A percentile compares a stretch with the other conserved stretches of the same genome.
phyloP scores from a whole-genome alignment of 139 green algal genomes.

The Raphidocelis subcapitata region DNA sequence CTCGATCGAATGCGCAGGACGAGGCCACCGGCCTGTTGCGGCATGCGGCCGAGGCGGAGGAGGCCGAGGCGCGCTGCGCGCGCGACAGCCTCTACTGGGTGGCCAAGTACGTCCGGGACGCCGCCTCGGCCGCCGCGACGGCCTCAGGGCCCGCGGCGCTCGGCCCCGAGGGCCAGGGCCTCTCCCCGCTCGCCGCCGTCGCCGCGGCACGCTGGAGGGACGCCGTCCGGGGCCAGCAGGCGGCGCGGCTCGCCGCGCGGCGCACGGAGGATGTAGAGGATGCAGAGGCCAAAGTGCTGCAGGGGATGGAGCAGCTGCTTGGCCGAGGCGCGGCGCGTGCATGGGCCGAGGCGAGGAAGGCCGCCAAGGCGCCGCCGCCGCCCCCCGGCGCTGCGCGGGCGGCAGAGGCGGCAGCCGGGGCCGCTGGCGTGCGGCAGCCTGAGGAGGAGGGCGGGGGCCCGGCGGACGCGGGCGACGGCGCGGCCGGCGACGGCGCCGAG shows the following conservation, averaged over 20 bases:
- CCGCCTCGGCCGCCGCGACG: not conserved
- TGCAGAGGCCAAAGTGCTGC: constrained; percentile 9
- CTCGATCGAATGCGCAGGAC: too few relatives aligned
- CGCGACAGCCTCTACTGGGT: constrained; percentile 27
- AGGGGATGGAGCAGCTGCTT: constrained; percentile 40
- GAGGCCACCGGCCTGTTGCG: too few relatives aligned
- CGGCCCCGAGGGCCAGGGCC: constrained; percentile 12
- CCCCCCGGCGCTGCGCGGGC: too few relatives aligned
- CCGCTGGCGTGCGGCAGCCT: too few relatives aligned
- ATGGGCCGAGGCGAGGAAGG: not conserved
- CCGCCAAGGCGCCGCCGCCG: too few relatives aligned
- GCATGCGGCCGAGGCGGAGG: not conserved
- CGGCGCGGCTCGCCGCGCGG: not conserved
- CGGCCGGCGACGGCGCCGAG: too few relatives aligned
- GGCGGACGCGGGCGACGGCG: too few relatives aligned
- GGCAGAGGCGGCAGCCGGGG: too few relatives aligned
- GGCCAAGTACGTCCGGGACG: constrained; percentile 23
- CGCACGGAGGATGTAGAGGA: not conserved
- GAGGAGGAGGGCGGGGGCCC: too few relatives aligned
- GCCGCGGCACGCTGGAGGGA: constrained; percentile 41
- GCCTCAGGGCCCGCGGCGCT: not conserved
- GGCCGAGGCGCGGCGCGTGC: constrained; percentile 30
- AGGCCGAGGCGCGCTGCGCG: not conserved
- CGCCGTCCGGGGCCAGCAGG: constrained; percentile 9
- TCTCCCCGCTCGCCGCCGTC: constrained; percentile 44